Evolutionary conservation across 225 moss, liverwort and hornwort species (phyloP), one percentile per base, ranked within the genome.

Genomic region (Sphagnum tenellum): DNA sequence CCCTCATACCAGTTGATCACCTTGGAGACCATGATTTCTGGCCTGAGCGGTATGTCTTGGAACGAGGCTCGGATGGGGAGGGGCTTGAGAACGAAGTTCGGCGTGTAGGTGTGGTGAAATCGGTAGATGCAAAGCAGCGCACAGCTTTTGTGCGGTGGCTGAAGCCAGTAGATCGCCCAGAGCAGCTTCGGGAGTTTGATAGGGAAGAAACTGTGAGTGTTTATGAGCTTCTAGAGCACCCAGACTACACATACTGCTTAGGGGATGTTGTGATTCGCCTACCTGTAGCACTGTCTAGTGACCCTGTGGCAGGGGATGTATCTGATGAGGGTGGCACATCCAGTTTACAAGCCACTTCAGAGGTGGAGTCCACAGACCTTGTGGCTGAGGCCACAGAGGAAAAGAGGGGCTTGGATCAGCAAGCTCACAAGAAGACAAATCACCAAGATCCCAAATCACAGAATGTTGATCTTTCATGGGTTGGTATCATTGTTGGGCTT

Each of bases 11-110:
- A 57, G 86, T 93, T 58, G 90, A 93, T 79, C 93, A 98, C 69
- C 74, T 98, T 58, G 98, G 98, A 55, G 98, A 89, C 69, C 90
- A 93, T 77, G 98, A 98, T 67, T 98, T 98, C 75, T 98, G 93
- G 93, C 98, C 98, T 4, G 89, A 98, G 75, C 90, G 89, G 56
- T 98, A 93, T 60, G 98, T 98, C 47, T 74, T 98, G 74, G 98
- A 98, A 78, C 86, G 90, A 78, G 93, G 90, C 61, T 74, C 90
- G 29, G 93, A 87, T 79, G 93, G 98, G 50, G 98, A 93, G 78
- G 98, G 89, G 48, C 59, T 81, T 46, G 87, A 89, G 45, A 78
- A 75, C 55, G 90, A 79, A 66, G 80, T 80, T 56, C 83, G 87
- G 63, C 88, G 98, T 63, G 29, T 29, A 29, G 29, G 98, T 56